Base-by-base conservation (phyloP, 306 rosid genomes). In the Mucuna pruriens region DNA sequence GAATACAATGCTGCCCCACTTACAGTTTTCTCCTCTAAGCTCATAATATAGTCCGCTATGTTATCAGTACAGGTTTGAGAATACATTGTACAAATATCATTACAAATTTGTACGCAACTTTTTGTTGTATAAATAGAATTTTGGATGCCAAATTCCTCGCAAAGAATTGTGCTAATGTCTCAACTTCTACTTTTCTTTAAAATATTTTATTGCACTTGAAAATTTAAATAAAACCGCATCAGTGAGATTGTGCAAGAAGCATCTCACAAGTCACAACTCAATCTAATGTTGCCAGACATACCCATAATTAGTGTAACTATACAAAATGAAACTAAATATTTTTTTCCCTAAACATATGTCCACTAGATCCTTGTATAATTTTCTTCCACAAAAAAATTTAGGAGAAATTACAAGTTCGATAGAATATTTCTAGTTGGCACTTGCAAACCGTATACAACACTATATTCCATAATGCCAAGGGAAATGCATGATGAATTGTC, bases 381-480 rank as follows among this genome's bases (percentile, higher is more conserved):
- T 33, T 40, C 82, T 20, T 64, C 79, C 55, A 26, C 57, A n/a
- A 13, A 48, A n/a, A 52, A 44, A 20, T 39, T 66, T 55, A 6
- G 65, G 71, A 55, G 31, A 31, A 75, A 58, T 44, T 46, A 19
- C 55, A 60, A 48, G 38, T 22, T 45, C 20, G 23, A 52, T 16
- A 49, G 31, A 45, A 60, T 72, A 34, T 6, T 55, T 8, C 25
- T 22, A 39, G 31, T 69, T 79, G 42, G 64, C 77, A 68, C 74
- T 74, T 40, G 77, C 67, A 74, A 55, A 55, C 31, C 22, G 15
- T 22, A 55, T 22, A 22, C 31, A 20, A 20, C 62, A 55, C 15
- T 52, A 19, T 17, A 52, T 19, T 52, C 11, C 62, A 55, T 9
- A 55, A 54, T 20, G 61, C 5, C 13, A 0, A 29, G 12, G 20